Conservation (phyloP, 495 filamentous ascomycete genomes). For the Hyaloscypha bicolor region DNA sequence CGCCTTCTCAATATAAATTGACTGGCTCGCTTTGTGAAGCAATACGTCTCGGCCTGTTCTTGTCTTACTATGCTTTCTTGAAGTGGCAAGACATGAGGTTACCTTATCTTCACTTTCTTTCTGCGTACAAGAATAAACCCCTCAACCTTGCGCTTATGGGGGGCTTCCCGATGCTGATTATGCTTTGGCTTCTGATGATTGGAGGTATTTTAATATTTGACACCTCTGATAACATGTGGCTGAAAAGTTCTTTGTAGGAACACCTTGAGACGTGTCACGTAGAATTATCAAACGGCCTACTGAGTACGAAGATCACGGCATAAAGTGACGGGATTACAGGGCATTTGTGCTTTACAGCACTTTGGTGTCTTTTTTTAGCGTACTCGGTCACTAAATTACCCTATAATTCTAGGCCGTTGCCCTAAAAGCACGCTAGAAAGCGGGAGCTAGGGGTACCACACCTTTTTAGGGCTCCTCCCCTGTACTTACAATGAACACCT, state of each 20-base stretch:
- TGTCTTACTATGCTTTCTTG: slow-evolving; percentile 2
- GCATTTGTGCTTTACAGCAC: too few relatives aligned
- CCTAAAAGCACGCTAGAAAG: too few relatives aligned
- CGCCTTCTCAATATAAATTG: neutral
- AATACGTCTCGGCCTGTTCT: slow-evolving; percentile 1
- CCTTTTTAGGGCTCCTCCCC: too few relatives aligned
- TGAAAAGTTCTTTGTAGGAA: neutral
- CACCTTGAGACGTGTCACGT: neutral
- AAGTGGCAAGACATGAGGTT: neutral
- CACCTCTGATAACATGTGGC: neutral
- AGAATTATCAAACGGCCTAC: neutral
- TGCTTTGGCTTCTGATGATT: slow-evolving; percentile 14
- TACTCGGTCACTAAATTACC: too few relatives aligned
- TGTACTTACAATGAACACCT: too few relatives aligned
- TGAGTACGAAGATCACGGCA: too few relatives aligned
- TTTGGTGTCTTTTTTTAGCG: too few relatives aligned
- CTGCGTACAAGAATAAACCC: neutral
- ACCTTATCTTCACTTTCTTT: neutral
- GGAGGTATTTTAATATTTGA: neutral
- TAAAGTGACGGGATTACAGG: too few relatives aligned
- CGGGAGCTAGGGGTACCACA: too few relatives aligned
- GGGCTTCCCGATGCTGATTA: neutral
- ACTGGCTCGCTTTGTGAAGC: neutral
- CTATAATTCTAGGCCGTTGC: too few relatives aligned
- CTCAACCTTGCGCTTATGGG: neutral